Evolutionary conservation across 2,329 filamentous ascomycete genomes (phyloP).

Genomic region (Epichloe sibirici): DNA sequence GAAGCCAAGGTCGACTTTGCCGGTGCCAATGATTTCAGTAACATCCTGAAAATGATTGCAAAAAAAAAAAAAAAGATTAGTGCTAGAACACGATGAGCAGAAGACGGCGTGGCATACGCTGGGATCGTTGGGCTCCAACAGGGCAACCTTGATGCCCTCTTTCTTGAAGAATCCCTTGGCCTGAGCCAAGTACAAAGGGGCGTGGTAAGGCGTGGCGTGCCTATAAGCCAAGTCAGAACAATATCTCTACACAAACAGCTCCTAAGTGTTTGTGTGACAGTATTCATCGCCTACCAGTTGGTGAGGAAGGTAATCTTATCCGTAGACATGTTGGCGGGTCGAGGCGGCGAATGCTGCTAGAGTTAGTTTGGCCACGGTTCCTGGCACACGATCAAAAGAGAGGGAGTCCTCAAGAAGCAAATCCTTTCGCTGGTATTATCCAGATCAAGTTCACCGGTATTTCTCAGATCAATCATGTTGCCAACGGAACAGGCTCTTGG

Average conservation of each 20-base stretch:
- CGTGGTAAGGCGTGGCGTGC: constrained; percentile 74
- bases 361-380: constrained; percentile 33
- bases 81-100: neutral
- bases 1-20: constrained; percentile 67
- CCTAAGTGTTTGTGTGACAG: neutral
- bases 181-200: constrained; percentile 65
- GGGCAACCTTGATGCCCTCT: constrained; percentile 64
- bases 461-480: constrained; percentile 48
- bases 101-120: constrained; percentile 34
- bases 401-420: constrained; percentile 50
- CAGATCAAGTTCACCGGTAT: constrained; percentile 79
- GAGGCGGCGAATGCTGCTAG: constrained; percentile 28
- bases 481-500: neutral
- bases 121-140: constrained; percentile 69
- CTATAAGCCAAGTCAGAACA: constrained; percentile 24
- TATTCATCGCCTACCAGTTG: constrained; percentile 50
- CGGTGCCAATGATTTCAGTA: constrained; percentile 67
- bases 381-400: constrained; percentile 8
- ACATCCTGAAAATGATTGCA: constrained; percentile 42
- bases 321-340: constrained; percentile 54
- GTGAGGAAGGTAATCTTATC: constrained; percentile 78
- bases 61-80: neutral
- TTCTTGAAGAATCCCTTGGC: constrained; percentile 64
- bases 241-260: neutral
- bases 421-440: constrained; percentile 82